Evolutionary conservation across 1,284 basidiomycete species (phyloP).

Genomic region (Boletus putidus): DNA sequence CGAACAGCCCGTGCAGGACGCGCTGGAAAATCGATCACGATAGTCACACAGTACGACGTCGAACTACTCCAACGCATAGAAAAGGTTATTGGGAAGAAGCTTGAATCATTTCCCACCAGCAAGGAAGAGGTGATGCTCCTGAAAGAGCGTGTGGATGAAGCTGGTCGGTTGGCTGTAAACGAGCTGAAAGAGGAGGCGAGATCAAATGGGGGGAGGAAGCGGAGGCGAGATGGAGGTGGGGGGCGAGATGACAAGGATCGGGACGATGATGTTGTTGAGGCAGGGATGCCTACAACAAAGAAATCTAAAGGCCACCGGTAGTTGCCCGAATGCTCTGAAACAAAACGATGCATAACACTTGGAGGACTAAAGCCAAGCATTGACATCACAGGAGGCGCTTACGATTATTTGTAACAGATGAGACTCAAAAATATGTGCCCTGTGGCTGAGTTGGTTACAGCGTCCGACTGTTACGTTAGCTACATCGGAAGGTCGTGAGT

Average conservation of each 20-base stretch:
- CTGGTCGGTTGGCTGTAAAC: constrained; percentile 76
- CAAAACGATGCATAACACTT: background rate
- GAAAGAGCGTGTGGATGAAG: constrained; percentile 89
- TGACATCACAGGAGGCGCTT: background rate
- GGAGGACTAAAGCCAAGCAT: no score
- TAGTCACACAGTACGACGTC: constrained; percentile 98
- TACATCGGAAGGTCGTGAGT: constrained; percentile 72
- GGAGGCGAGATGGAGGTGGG: constrained; percentile 50
- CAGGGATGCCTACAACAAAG: constrained; percentile 67
- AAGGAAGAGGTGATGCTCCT: constrained; percentile 89
- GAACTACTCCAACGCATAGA: constrained; percentile 96
- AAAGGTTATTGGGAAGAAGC: constrained; percentile 87
- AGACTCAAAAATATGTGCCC: constrained; percentile 37
- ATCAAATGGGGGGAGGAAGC: constrained; percentile 55
- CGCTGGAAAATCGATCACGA: constrained; percentile 92
- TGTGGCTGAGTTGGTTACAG: constrained; percentile 82
- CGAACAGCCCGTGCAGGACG: constrained; percentile 96
- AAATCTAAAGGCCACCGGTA: constrained; percentile 46
- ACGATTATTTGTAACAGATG: background rate
- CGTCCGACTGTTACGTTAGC: constrained; percentile 68
- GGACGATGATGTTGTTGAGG: constrained; percentile 85
- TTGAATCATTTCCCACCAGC: constrained; percentile 89
- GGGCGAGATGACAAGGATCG: constrained; percentile 74
- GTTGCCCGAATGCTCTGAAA: background rate
- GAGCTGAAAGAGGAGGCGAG: constrained; percentile 73